Percentiles rank a stretch among this genome's conserved stretches.
phyloP scores from a whole-genome alignment of 2,329 filamentous ascomycete genomes.

The Aschersonia sp. region DNA sequence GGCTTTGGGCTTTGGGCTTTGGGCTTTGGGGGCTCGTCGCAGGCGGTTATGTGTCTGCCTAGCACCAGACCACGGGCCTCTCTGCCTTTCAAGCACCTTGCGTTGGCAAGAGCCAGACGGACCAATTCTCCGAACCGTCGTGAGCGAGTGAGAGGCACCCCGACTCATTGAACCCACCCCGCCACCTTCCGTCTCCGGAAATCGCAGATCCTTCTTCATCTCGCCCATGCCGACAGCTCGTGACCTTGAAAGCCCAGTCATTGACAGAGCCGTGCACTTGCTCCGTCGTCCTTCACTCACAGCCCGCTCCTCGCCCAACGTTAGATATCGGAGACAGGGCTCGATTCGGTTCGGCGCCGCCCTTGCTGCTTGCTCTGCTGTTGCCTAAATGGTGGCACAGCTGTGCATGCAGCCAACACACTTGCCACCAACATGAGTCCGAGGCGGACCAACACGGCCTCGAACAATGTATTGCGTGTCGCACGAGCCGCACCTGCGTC shows the following conservation, averaged over 20 bases:
- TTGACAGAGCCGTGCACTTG: not conserved
- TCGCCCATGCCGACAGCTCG: constrained; percentile 1
- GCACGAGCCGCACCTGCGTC: constrained; percentile 5
- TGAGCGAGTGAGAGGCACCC: not conserved
- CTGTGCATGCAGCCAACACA: constrained; percentile 3
- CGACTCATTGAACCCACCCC: constrained; percentile 3
- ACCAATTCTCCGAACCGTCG: not conserved
- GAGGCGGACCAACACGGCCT: not conserved
- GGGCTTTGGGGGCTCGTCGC: not conserved
- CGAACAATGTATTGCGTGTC: not conserved
- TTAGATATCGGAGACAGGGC: not conserved
- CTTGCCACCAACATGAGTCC: constrained; percentile 1
- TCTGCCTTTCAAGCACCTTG: not conserved
- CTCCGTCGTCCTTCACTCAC: not conserved
- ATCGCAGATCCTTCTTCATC: constrained; percentile 3
- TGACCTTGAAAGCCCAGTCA: not conserved
- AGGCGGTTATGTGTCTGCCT: not conserved
- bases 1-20: too few species aligned
- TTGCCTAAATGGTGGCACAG: not conserved
- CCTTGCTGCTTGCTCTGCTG: constrained; percentile 3
- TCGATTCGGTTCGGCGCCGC: not conserved
- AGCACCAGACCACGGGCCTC: too few species aligned
- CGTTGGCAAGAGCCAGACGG: not conserved
- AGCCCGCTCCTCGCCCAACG: not conserved
- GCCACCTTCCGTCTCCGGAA: constrained; percentile 7